phyloP scores from a whole-genome alignment of 2,329 filamentous ascomycete genomes.

The Kalmusia sp. region DNA sequence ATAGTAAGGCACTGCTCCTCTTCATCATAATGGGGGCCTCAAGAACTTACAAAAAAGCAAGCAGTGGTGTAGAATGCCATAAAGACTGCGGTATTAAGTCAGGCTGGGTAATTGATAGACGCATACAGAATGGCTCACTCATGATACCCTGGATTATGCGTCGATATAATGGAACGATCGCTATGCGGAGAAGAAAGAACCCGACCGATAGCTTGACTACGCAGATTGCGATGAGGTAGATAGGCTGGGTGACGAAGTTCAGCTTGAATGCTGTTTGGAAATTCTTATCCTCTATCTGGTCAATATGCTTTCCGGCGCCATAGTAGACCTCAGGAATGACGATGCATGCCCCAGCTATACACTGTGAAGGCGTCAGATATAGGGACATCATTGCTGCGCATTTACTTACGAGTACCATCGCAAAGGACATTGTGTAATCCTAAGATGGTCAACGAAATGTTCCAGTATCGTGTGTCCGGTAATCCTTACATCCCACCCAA shows the following conservation, averaged over 20 bases:
- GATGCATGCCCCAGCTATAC: conserved; percentile 49
- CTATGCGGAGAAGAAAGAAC: conserved; percentile 57
- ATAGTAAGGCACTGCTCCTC: neutral
- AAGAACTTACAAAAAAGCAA: conserved; percentile 47
- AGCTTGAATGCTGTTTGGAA: conserved; percentile 52
- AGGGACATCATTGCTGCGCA: no score
- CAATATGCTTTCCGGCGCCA: conserved; percentile 56
- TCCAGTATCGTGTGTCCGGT: neutral
- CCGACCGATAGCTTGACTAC: conserved; percentile 59
- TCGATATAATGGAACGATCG: conserved; percentile 49
- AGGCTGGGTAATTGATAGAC: neutral
- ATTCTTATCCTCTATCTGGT: conserved; percentile 49
- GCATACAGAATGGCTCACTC: conserved; percentile 38
- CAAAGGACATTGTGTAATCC: conserved; percentile 54
- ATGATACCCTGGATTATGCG: conserved; percentile 54
- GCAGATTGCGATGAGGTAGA: conserved; percentile 55
- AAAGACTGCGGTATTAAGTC: conserved; percentile 43
- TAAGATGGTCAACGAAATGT: conserved; percentile 19
- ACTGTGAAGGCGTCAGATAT: conserved; percentile 20
- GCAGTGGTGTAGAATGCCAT: conserved; percentile 52
- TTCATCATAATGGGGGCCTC: neutral
- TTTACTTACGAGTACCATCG: conserved; percentile 45
- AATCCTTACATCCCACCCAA: conserved; percentile 56
- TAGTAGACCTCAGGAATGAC: conserved; percentile 51
- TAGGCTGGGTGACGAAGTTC: conserved; percentile 56